phyloP scores from a whole-genome alignment of 768 basidiomycete species.

The Botryobasidium botryosum region DNA sequence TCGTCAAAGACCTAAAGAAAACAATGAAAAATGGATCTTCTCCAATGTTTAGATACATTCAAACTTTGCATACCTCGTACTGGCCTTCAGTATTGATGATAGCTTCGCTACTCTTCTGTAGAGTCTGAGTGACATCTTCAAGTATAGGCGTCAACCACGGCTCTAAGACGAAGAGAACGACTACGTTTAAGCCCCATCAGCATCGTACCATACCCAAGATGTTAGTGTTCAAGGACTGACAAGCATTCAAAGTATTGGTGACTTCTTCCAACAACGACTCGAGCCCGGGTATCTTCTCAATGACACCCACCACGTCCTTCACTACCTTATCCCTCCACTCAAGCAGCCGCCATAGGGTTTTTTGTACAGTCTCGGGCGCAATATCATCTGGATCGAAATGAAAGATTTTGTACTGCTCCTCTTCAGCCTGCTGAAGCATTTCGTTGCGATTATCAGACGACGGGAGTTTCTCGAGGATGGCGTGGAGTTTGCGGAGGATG shows the following conservation, averaged over 20 bases:
- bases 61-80: conserved; percentile 34
- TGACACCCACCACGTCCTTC: conserved; percentile 18
- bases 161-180: conserved; percentile 48
- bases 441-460: conserved; percentile 30
- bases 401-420: conserved; percentile 41
- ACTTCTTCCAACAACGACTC: conserved; percentile 39
- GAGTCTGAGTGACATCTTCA: conserved; percentile 35
- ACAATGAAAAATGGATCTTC: neutral
- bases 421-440: conserved; percentile 36
- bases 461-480: conserved; percentile 32
- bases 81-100: conserved; percentile 57
- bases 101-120: conserved; percentile 46
- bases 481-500: conserved; percentile 23
- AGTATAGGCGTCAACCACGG: conserved; percentile 52
- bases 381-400: conserved; percentile 44
- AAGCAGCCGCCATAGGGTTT: conserved; percentile 36
- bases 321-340: conserved; percentile 48
- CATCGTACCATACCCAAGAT: neutral
- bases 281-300: conserved; percentile 52
- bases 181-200: neutral
- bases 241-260: conserved; percentile 48
- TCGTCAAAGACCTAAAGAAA: conserved; percentile 41
- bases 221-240: conserved; percentile 21
- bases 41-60: no score
- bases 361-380: conserved; percentile 46